A percentile compares a stretch with the other conserved stretches of the same genome.
phyloP scores from a whole-genome alignment of 305 asterid genomes.

The Rubia balearica region DNA sequence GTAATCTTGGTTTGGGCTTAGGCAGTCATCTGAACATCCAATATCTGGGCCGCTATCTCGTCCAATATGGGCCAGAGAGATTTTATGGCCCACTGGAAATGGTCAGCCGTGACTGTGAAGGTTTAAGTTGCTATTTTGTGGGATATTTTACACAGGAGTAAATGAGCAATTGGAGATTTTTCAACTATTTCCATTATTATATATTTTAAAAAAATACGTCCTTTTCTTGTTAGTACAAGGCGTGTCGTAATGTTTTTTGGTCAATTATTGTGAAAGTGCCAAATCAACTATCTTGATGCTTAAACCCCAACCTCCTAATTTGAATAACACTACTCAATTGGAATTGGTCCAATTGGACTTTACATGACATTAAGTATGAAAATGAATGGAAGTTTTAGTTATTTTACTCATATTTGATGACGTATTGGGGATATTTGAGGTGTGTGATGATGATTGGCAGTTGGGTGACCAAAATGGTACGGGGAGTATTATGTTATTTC shows the following conservation, averaged over 20 bases:
- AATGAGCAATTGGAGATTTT: no score
- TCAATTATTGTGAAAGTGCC: background rate
- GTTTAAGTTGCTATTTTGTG: no score
- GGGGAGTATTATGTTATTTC: no score
- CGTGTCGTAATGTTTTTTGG: background rate
- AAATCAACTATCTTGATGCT: background rate
- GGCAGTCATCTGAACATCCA: no score
- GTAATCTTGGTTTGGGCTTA: no score
- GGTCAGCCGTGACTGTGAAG: no score
- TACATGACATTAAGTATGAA: background rate
- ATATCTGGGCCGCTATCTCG: no score
- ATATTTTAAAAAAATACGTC: background rate
- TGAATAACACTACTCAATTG: background rate
- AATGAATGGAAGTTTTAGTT: background rate
- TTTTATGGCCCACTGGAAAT: no score
- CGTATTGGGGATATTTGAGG: background rate
- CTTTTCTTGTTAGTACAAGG: background rate
- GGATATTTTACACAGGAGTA: no score
- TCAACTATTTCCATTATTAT: no score
- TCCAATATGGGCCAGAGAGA: no score
- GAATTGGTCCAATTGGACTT: background rate
- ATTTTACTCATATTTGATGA: background rate
- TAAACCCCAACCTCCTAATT: background rate
- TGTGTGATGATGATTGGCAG: background rate
- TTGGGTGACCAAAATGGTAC: background rate